A percentile compares a stretch with the other conserved stretches of the same genome.
phyloP scores from a whole-genome alignment of 805 yeast species.

The Candida arabinofermentans region DNA sequence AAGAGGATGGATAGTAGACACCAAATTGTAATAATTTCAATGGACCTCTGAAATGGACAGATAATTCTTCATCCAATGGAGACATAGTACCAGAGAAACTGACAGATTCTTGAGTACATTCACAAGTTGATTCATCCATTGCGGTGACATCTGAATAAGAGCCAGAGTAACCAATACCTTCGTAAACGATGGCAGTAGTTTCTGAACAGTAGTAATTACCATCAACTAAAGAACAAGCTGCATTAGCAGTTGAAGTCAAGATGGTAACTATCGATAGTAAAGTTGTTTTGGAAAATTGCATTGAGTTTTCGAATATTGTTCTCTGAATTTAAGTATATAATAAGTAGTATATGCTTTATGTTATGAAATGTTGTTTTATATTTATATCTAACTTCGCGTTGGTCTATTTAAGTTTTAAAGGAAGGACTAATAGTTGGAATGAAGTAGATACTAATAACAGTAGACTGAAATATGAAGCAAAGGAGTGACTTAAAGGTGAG shows the following conservation, averaged over 20 bases:
- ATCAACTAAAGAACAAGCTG: constrained; percentile 35
- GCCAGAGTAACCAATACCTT: constrained; percentile 81
- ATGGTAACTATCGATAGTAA: constrained; percentile 21
- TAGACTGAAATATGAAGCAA: not conserved
- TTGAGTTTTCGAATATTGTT: constrained; percentile 3
- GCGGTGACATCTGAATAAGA: constrained; percentile 65
- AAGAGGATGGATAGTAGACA: constrained; percentile 72
- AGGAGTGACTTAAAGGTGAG: constrained; percentile 1
- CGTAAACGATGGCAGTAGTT: constrained; percentile 51
- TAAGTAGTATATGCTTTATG: no score
- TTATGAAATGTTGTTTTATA: no score
- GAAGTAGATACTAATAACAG: not conserved
- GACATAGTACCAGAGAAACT: constrained; percentile 69
- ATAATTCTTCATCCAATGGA: constrained; percentile 82
- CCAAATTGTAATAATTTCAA: constrained; percentile 77
- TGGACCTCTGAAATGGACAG: constrained; percentile 91
- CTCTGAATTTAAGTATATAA: not conserved
- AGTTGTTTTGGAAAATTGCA: constrained; percentile 20
- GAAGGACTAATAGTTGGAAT: constrained; percentile 6
- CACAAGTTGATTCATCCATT: constrained; percentile 61
- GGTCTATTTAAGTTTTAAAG: not conserved
- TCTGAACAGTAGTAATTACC: constrained; percentile 85
- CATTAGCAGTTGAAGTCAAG: constrained; percentile 17
- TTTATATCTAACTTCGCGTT: no score
- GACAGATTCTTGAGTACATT: constrained; percentile 55